A percentile compares a stretch with the other conserved stretches of the same genome.
Evolutionary conservation across 768 basidiomycete species (phyloP).

Genomic region (Tulasnella sp.): DNA sequence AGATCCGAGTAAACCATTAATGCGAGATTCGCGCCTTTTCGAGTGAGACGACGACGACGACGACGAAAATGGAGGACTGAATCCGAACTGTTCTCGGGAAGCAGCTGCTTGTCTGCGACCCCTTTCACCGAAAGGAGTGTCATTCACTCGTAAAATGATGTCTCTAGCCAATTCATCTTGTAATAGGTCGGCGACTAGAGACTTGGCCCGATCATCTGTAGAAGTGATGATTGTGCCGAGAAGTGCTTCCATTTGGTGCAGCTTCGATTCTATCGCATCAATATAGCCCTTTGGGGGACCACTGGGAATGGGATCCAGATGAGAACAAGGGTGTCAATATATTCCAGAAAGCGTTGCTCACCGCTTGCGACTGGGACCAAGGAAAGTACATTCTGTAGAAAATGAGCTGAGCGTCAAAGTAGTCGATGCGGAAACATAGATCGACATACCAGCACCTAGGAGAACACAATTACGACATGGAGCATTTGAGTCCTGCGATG

Average conservation of each 20-base stretch:
- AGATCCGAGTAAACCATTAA: background rate
- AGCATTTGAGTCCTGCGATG: slow-evolving; percentile 26
- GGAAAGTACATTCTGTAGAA: slow-evolving; percentile 20
- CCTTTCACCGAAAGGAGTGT: slow-evolving; percentile 62
- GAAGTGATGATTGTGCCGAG: slow-evolving; percentile 67
- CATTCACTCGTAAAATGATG: slow-evolving; percentile 70
- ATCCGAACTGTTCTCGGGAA: slow-evolving; percentile 12
- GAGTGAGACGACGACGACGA: background rate
- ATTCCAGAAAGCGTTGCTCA: slow-evolving; percentile 11
- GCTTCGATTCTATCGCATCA: slow-evolving; percentile 79
- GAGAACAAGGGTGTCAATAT: background rate
- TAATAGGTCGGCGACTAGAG: slow-evolving; percentile 33
- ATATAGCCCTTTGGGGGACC: slow-evolving; percentile 92
- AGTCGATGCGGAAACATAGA: slow-evolving; percentile 22
- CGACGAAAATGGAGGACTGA: slow-evolving; percentile 2
- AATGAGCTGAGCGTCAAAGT: slow-evolving; percentile 21
- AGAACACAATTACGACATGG: slow-evolving; percentile 63
- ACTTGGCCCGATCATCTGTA: slow-evolving; percentile 31
- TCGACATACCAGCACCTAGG: slow-evolving; percentile 39
- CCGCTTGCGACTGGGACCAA: slow-evolving; percentile 22
- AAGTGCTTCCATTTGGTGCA: slow-evolving; percentile 84
- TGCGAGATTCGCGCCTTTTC: slow-evolving; percentile 7
- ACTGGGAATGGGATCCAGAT: slow-evolving; percentile 23
- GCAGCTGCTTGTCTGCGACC: slow-evolving; percentile 37
- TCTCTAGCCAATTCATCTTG: slow-evolving; percentile 69